Base-by-base conservation (phyloP, 345 rosid genomes). In the Anacardium occidentale region DNA sequence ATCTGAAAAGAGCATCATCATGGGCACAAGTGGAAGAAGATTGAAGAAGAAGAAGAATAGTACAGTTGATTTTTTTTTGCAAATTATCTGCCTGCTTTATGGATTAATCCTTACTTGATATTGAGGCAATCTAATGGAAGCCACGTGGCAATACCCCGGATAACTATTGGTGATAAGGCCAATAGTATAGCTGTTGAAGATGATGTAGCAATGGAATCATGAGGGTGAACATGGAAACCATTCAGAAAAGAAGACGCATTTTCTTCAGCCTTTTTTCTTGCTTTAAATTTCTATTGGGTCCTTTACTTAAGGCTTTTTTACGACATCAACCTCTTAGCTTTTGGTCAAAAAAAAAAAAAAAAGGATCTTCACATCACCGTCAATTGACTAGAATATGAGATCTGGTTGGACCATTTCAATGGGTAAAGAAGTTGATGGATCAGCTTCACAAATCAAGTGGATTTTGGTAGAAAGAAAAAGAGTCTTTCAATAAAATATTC, bases 331-430 rank as follows among this genome's bases (percentile, higher is more conserved):
- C 62, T 22, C 50, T 17, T 26, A 34, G 24, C 52, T 54, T 29
- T 59, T 74, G 75, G 82, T 81, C 76, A 75, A 73, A 81, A 81
- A 50, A 57, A 69, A 37, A 5, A 5, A 5, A 34, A 34, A 34
- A 3, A 5, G 8, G 9, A 34, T 7, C 37, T 59, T 56, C 76
- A 70, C 45, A 70, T 73, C 71, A 25, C 55, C 66, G 72, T 70
- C 34, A 2, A 68, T 64, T 72, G 32, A 69, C 44, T 10, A 52
- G 42, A 52, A 50, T 0, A 50, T 71, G 24, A 44, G 55, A 68
- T 69, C 50, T 21, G 4, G 62, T 50, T 59, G 66, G 78, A 47
- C 68, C 76, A 50, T 68, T 73, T 62, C 69, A 47, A 45, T n/a
- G 10, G 20, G 20, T 21, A 62, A 50, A 40, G 29, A 25, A 34